A percentile compares a stretch with the other conserved stretches of the same genome.
phyloP scores from a whole-genome alignment of 768 basidiomycete species.

The Sporobolomyces pararoseus region DNA sequence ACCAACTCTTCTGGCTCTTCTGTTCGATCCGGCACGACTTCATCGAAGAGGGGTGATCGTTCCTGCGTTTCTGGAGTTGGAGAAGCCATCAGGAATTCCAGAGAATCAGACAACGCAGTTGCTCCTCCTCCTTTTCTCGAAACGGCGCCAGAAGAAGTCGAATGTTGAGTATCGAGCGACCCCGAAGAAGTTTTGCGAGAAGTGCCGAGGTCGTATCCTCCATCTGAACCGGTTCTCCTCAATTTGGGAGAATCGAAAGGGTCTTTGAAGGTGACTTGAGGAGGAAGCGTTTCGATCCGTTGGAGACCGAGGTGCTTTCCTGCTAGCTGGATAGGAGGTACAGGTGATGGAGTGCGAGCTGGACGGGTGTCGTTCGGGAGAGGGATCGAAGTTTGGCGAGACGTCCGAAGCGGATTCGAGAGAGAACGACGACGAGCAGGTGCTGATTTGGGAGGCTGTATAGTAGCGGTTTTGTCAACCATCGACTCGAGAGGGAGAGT shows the following conservation, averaged over 20 bases:
- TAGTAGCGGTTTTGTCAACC: background rate
- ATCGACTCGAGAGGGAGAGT: no score
- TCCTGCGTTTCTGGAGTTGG: slow-evolving; percentile 62
- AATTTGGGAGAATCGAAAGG: slow-evolving; percentile 1
- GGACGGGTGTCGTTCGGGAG: background rate
- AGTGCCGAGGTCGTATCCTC: background rate
- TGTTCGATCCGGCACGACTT: background rate
- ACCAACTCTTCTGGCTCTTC: slow-evolving; percentile 4
- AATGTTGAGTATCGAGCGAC: slow-evolving; percentile 22
- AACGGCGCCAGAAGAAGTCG: background rate
- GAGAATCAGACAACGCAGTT: slow-evolving; percentile 45
- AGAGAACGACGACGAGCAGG: background rate
- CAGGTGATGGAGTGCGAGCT: slow-evolving; percentile 11
- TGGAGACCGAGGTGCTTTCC: background rate
- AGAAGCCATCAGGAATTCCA: slow-evolving; percentile 79
- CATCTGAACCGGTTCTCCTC: background rate
- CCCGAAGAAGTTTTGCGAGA: slow-evolving; percentile 19
- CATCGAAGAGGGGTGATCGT: slow-evolving; percentile 57
- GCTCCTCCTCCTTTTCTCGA: background rate
- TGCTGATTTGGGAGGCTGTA: background rate
- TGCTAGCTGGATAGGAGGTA: background rate
- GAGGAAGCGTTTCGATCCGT: slow-evolving; percentile 37
- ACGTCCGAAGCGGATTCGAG: slow-evolving; percentile 9
- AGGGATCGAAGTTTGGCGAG: background rate
- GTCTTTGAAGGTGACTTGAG: slow-evolving; percentile 32